Evolutionary conservation across 129 eudicot genomes (phyloP).

Genomic region (Tanacetum coccineum): DNA sequence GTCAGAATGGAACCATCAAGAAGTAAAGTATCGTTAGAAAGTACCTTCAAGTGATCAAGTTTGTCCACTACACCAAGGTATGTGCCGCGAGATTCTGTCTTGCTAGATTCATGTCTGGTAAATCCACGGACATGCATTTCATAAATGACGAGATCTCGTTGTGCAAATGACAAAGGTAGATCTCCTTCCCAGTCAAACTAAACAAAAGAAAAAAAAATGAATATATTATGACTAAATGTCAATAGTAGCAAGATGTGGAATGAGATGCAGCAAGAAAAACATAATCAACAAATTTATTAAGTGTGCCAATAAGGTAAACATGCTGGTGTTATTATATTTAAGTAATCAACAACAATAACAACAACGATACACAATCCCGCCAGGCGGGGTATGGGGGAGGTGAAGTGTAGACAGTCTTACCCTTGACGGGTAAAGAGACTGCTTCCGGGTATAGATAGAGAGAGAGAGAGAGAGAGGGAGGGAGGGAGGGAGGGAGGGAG

Average conservation of each 20-base stretch:
- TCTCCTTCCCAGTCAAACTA: constrained; percentile 99
- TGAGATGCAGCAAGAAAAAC: constrained; percentile 24
- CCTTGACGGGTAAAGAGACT: no score
- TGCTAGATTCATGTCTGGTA: constrained; percentile 87
- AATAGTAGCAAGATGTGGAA: constrained; percentile 15
- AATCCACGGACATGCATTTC: constrained; percentile 99
- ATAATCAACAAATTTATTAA: not conserved
- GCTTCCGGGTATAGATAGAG: no score
- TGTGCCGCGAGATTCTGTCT: constrained; percentile 62
- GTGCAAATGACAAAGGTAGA: constrained; percentile 66
- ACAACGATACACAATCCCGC: no score
- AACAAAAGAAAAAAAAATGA: not conserved
- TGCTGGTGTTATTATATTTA: not conserved
- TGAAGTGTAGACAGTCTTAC: no score
- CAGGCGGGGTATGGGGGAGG: no score
- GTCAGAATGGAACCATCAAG: constrained; percentile 6
- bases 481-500: no score
- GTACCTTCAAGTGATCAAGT: constrained; percentile 91
- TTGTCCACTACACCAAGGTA: constrained; percentile 88
- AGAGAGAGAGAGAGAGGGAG: no score
- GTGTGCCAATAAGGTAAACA: constrained; percentile 13
- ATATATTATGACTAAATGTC: not conserved
- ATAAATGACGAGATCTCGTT: constrained; percentile 80
- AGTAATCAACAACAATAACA: no score
- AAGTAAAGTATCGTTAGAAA: constrained; percentile 20